These are phyloP conservation scores for Gracilariopsis chorda DNA, from an alignment of 23 red algal species.

Conservation along the genomic window DNA sequence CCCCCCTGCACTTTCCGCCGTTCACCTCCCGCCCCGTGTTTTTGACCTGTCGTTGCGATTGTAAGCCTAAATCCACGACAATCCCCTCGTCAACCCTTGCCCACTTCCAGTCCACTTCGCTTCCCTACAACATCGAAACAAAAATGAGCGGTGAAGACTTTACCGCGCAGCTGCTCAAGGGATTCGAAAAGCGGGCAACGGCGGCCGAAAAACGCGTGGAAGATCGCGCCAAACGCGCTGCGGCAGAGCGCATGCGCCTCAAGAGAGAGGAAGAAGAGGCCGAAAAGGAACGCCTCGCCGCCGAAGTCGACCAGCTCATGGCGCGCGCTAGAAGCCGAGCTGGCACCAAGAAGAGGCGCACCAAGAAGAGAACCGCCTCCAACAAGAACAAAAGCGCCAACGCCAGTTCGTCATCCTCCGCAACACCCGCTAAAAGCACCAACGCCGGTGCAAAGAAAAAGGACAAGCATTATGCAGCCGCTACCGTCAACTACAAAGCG, in stretches of 20 bases:
- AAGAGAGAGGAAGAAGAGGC: not conserved
- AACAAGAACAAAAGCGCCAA: not conserved
- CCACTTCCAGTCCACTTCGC: too few species aligned
- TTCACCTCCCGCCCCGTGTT: too few species aligned
- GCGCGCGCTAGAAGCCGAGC: not conserved
- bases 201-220: not conserved
- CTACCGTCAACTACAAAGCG: not conserved
- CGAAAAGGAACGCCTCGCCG: not conserved
- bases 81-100: too few species aligned
- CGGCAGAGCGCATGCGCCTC: not conserved
- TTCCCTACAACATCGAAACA: too few species aligned
- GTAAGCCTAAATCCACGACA: too few species aligned
- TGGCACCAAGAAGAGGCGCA: not conserved
- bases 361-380: not conserved
- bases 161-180: conserved; percentile 29
- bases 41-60: too few species aligned
- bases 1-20: too few species aligned
- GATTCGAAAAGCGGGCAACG: not conserved
- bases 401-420: not conserved
- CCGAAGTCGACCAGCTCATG: conserved; percentile 2
- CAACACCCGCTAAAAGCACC: not conserved
- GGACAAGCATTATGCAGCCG: not conserved
- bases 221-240: not conserved
- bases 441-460: not conserved
- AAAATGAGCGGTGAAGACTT: conserved; percentile 17